Percentiles rank a stretch among this genome's conserved stretches.
Evolutionary conservation across 2,329 filamentous ascomycete species (phyloP).

Genomic region (Cladosporium oxysporum): DNA sequence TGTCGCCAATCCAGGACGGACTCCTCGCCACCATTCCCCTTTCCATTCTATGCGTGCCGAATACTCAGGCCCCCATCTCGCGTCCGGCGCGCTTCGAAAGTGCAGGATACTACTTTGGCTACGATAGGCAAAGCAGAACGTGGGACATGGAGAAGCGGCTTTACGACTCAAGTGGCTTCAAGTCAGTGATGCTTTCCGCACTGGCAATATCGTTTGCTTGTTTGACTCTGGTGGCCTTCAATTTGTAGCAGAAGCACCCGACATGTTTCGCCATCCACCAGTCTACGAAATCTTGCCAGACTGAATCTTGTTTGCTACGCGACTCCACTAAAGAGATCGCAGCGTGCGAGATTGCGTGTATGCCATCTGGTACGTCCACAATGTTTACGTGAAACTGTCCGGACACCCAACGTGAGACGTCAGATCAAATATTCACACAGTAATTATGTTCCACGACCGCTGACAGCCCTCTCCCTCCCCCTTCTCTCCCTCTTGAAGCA

Average conservation of each 20-base stretch:
- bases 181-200: background rate
- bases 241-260: background rate
- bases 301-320: no score
- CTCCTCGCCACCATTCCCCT: no score
- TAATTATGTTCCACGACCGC: background rate
- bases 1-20: background rate
- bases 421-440: background rate
- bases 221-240: background rate
- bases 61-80: no score
- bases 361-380: no score
- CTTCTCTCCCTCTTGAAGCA: slow-evolving; percentile 38
- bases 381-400: no score
- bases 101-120: background rate
- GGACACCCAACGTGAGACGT: no score
- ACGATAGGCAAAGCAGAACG: background rate
- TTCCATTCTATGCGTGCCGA: no score
- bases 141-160: background rate
- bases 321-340: no score
- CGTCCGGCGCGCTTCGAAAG: background rate
- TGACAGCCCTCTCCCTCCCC: slow-evolving; percentile 15
- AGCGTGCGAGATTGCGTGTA: no score
- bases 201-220: background rate
- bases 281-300: no score
- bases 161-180: background rate
- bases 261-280: no score